Conservation (phyloP, 2,329 filamentous ascomycete genomes). For the Aspergillus caelatus region DNA sequence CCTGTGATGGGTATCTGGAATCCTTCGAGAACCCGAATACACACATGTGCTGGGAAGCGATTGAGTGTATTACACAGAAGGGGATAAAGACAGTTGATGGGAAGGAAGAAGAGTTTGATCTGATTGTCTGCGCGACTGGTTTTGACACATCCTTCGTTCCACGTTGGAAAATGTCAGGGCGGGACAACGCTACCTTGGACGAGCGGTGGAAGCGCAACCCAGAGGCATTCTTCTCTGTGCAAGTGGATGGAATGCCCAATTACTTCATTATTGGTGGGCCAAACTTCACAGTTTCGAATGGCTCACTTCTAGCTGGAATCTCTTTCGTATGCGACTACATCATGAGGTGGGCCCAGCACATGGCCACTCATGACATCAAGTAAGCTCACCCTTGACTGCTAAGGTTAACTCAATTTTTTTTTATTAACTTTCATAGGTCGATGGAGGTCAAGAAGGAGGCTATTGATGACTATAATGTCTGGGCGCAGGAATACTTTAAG, state of each 20-base stretch:
- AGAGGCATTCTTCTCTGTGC: conserved; percentile 28
- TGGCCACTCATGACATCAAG: conserved; percentile 36
- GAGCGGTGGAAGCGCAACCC: conserved; percentile 30
- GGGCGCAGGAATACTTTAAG: conserved; percentile 36
- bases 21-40: conserved; percentile 47
- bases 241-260: conserved; percentile 32
- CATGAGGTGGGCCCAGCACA: conserved; percentile 34
- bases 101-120: conserved; percentile 26
- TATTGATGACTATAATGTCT: conserved; percentile 37
- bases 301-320: conserved; percentile 23
- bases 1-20: conserved; percentile 56
- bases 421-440: conserved; percentile 15
- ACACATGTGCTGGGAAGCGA: conserved; percentile 32
- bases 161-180: conserved; percentile 26
- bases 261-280: conserved; percentile 37
- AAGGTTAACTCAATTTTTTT: not conserved
- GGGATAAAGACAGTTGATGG: conserved; percentile 25
- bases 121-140: conserved; percentile 22
- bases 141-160: conserved; percentile 32
- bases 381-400: conserved; percentile 13
- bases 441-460: conserved; percentile 31
- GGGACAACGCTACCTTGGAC: conserved; percentile 26
- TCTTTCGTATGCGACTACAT: conserved; percentile 33
- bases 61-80: conserved; percentile 33
- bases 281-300: conserved; percentile 29